These are phyloP conservation scores for Leccinellum luteum DNA, from an alignment of 768 basidiomycete genomes.

Conservation along the genomic window DNA sequence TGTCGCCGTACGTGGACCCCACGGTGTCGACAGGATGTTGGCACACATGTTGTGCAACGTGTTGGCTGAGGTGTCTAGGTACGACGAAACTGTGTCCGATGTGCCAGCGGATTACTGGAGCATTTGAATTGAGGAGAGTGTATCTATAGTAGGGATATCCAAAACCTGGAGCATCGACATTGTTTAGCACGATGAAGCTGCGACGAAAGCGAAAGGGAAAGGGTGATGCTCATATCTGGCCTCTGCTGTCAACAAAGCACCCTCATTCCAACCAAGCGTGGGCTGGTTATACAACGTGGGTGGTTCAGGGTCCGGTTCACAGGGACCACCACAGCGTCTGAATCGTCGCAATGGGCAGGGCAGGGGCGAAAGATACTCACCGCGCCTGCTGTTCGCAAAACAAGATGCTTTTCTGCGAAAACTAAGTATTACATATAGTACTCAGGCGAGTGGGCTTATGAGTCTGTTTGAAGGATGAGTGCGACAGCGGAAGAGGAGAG, in stretches of 20 bases:
- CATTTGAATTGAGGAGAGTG: constrained; percentile 70
- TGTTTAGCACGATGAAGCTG: constrained; percentile 4
- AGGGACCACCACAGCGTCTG: constrained; percentile 64
- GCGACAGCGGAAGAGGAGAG: neutral
- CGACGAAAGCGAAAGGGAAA: neutral
- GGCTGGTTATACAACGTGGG: constrained; percentile 45
- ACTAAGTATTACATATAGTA: constrained; percentile 29
- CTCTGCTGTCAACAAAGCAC: constrained; percentile 64
- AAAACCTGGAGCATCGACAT: neutral
- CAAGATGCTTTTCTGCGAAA: constrained; percentile 13
- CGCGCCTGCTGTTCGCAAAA: neutral
- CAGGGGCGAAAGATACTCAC: constrained; percentile 29
- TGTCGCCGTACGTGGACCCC: constrained; percentile 75
- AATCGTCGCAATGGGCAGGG: constrained; percentile 42
- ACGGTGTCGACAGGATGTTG: constrained; percentile 83
- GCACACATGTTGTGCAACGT: constrained; percentile 82
- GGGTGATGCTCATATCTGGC: constrained; percentile 78
- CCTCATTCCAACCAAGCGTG: constrained; percentile 46
- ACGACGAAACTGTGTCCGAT: constrained; percentile 83
- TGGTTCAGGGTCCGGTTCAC: constrained; percentile 24
- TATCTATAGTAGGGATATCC: constrained; percentile 48
- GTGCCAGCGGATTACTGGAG: constrained; percentile 81
- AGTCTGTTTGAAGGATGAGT: constrained; percentile 49
- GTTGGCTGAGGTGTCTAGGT: constrained; percentile 82
- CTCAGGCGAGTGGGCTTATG: constrained; percentile 89